Conservation (phyloP, 2,329 filamentous ascomycete species). For the Polychaeton citri region DNA sequence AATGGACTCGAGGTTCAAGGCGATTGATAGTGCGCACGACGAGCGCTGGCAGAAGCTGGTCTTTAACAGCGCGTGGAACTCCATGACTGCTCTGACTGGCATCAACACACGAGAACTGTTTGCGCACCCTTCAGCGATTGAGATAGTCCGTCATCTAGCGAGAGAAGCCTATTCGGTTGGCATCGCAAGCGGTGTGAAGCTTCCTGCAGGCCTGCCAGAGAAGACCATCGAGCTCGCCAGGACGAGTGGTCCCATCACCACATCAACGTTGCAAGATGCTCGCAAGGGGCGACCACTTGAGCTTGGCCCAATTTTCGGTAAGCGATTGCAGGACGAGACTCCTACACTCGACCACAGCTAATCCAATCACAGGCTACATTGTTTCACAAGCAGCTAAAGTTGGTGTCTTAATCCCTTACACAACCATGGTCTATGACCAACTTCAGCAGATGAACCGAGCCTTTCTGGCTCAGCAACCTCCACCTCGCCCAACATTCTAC, state of each 20-base stretch:
- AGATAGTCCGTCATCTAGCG: conserved; percentile 8
- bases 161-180: conserved; percentile 10
- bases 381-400: conserved; percentile 6
- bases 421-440: conserved; percentile 6
- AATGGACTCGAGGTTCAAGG: conserved; percentile 26
- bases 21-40: conserved; percentile 41
- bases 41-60: conserved; percentile 49
- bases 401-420: conserved; percentile 3
- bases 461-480: conserved; percentile 3
- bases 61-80: conserved; percentile 49
- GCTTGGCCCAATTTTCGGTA: conserved; percentile 12
- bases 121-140: conserved; percentile 3
- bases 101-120: conserved; percentile 22
- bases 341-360: no score
- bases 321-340: no score
- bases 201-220: conserved; percentile 6
- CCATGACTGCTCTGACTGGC: conserved; percentile 34
- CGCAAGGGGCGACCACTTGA: conserved; percentile 11
- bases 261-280: conserved; percentile 14
- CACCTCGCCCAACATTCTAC: neutral
- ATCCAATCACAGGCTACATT: conserved; percentile 5
- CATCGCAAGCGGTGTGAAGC: conserved; percentile 5
- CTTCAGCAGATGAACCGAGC: conserved; percentile 5
- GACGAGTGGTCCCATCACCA: conserved; percentile 7
- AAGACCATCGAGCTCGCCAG: conserved; percentile 7